A percentile compares a stretch with the other conserved stretches of the same genome.
Evolutionary conservation across 176 grass and related monocot species (phyloP).

Genomic region (Rhynchospora tenuis): DNA sequence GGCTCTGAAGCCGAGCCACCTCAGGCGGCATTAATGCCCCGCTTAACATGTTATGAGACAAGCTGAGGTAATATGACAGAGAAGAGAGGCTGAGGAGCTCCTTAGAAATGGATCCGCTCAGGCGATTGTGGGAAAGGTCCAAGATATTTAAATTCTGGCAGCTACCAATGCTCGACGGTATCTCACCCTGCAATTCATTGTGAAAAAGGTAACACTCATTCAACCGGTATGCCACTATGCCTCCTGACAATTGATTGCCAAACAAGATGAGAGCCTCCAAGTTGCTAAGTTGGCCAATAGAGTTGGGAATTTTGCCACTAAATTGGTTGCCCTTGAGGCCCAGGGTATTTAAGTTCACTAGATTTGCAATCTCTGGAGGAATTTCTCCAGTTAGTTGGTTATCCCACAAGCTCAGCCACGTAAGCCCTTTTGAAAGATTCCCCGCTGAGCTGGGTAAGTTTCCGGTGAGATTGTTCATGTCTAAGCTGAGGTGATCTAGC

Average conservation of each 20-base stretch:
- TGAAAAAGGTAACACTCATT: constrained; percentile 18
- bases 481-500: constrained; percentile 7
- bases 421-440: constrained; percentile 23
- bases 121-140: constrained; percentile 68
- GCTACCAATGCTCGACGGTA: constrained; percentile 15
- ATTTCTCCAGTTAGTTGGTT: constrained; percentile 30
- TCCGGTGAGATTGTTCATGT: constrained; percentile 10
- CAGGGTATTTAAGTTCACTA: constrained; percentile 22
- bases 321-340: constrained; percentile 29
- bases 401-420: constrained; percentile 14
- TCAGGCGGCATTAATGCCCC: constrained; percentile 67
- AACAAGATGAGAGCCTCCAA: constrained; percentile 20
- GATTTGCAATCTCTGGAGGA: constrained; percentile 17
- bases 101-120: constrained; percentile 57
- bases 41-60: constrained; percentile 66
- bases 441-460: constrained; percentile 18
- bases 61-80: constrained; percentile 50
- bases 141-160: constrained; percentile 26
- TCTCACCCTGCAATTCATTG: constrained; percentile 33
- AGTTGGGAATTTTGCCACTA: constrained; percentile 10
- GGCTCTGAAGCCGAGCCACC: constrained; percentile 44
- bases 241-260: constrained; percentile 28
- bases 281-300: constrained; percentile 19
- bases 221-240: constrained; percentile 29
- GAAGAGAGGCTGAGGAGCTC: constrained; percentile 54